These are phyloP conservation scores for Penicillium sp. DNA, from an alignment of 2,329 filamentous ascomycete species.

Conservation along the genomic window DNA sequence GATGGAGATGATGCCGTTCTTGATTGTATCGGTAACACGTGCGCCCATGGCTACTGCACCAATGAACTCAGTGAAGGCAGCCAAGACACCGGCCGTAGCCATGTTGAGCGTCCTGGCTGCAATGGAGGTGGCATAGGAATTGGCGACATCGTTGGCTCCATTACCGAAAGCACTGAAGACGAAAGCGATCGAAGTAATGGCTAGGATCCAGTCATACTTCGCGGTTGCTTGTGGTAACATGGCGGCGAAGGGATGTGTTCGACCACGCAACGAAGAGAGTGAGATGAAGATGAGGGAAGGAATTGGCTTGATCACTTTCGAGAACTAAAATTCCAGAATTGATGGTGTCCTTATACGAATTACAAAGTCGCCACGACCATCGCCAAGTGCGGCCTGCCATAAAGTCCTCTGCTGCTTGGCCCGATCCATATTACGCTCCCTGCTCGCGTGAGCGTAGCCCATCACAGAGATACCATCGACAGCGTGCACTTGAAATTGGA, in stretches of 20 bases:
- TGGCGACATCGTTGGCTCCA: conserved; percentile 51
- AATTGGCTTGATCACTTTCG: not conserved
- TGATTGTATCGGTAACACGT: conserved; percentile 47
- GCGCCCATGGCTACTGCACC: conserved; percentile 55
- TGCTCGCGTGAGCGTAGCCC: not conserved
- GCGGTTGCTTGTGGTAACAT: conserved; percentile 27
- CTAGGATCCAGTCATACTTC: conserved; percentile 33
- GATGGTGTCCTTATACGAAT: conserved; percentile 2
- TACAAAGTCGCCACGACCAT: not conserved
- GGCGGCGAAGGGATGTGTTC: not conserved
- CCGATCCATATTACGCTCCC: not conserved
- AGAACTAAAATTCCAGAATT: not conserved
- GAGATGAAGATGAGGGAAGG: not conserved
- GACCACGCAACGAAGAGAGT: not conserved
- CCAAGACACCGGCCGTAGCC: conserved; percentile 52
- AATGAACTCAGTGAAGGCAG: conserved; percentile 52
- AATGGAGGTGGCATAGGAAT: conserved; percentile 55
- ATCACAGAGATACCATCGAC: not conserved
- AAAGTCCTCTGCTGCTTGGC: not conserved
- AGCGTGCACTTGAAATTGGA: not conserved
- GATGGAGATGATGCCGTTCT: conserved; percentile 45
- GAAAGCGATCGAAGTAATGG: conserved; percentile 30
- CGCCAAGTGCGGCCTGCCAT: conserved; percentile 7
- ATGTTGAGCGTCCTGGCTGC: conserved; percentile 54
- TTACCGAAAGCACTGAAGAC: conserved; percentile 32